phyloP scores from a whole-genome alignment of 1,284 basidiomycete species.

The Ustilago tritici region DNA sequence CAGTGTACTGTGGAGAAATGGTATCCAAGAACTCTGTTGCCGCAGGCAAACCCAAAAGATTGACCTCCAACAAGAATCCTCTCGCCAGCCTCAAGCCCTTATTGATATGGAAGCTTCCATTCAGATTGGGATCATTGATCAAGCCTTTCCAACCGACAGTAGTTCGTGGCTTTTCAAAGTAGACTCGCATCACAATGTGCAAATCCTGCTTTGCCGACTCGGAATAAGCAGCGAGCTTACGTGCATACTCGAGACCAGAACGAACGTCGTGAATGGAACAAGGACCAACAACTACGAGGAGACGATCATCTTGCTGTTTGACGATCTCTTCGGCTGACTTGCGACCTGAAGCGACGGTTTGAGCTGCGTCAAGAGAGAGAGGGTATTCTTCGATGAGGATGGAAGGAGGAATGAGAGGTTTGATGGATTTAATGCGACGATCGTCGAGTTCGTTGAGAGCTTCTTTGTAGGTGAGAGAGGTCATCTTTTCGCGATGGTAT shows the following conservation, averaged over 20 bases:
- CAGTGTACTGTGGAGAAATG: slow-evolving; percentile 91
- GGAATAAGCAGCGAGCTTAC: slow-evolving; percentile 82
- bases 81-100: slow-evolving; percentile 92
- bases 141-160: slow-evolving; percentile 99
- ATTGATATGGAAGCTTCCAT: slow-evolving; percentile 89
- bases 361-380: slow-evolving; percentile 55
- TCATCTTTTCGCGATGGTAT: slow-evolving; percentile 8
- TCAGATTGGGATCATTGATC: slow-evolving; percentile 91
- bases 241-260: slow-evolving; percentile 65
- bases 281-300: slow-evolving; percentile 67
- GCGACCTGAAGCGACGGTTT: slow-evolving; percentile 58
- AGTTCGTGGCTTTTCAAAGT: slow-evolving; percentile 75
- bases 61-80: slow-evolving; percentile 79
- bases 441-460: slow-evolving; percentile 67
- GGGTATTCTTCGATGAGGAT: slow-evolving; percentile 68
- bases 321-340: slow-evolving; percentile 62
- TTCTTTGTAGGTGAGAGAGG: slow-evolving; percentile 48
- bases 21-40: slow-evolving; percentile 75
- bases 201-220: slow-evolving; percentile 85
- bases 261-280: slow-evolving; percentile 69
- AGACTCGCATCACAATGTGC: slow-evolving; percentile 84
- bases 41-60: slow-evolving; percentile 70
- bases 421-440: slow-evolving; percentile 64
- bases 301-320: slow-evolving; percentile 63
- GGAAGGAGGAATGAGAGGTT: slow-evolving; percentile 66